Base-by-base conservation (phyloP, 2,329 filamentous ascomycete species). In the Coniochaeta sp. region DNA sequence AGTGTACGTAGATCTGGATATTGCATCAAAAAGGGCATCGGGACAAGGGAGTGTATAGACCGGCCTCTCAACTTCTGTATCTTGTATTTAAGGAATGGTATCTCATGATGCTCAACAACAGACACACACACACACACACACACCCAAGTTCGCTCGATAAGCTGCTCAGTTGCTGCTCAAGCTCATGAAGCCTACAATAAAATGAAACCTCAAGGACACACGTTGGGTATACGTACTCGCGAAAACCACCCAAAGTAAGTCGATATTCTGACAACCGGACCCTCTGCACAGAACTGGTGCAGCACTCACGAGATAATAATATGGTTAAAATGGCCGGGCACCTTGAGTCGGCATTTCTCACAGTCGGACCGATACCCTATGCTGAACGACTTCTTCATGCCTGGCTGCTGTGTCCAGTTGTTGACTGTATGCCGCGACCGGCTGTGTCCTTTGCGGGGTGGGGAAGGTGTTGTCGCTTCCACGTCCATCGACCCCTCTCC, bases 261-360 rank as follows among this genome's bases (percentile, higher is more conserved):
- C 6, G 16, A n/a, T 40, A n/a, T n/a, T 40, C 16, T 10, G 38
- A 19, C 9, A 40, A 9, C n/a, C 42, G 42, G 5, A 14, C 14
- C 12, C 42, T 47, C 19, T 24, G 19, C 22, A n/a, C n/a, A n/a
- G 22, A 2, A 59, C 63, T 17, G 58, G 22, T 12, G 50, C 55
- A 42, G 62, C 59, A 26, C 36, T 57, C 84, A 86, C 55, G 83
- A 84, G 67, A 86, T 81, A 64, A 91, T 85, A 62, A 92, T 90
- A 73, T 93, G 89, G 68, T 89, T 91, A 70, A 91, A 92, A 70
- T 93, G 89, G 1, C 89, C 89, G 0, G 89, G 89, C 8, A 91
- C 87, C 70, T 87, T 89, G 70, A 83, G 79, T 52, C 81, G 82
- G 73, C 89, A 93, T 73, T 91, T 91, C 62, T 91, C 89, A 70